Percentiles rank a stretch among this genome's conserved stretches.
Evolutionary conservation across 2,329 filamentous ascomycete genomes (phyloP).

Genomic region (Fusarium sp.): DNA sequence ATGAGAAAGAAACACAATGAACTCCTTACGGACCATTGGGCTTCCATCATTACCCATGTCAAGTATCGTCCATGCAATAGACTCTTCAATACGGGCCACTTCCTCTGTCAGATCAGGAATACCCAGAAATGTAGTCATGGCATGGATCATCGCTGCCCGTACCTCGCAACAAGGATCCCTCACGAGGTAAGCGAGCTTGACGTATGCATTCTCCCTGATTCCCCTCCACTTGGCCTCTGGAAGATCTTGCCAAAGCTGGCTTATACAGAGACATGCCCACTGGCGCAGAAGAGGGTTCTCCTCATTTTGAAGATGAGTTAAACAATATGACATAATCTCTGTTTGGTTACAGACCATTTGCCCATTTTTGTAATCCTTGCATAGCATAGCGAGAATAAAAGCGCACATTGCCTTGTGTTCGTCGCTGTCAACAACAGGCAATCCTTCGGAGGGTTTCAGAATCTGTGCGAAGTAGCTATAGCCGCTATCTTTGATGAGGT

Average conservation of each 20-base stretch:
- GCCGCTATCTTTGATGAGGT: slow-evolving; percentile 95
- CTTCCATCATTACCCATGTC: slow-evolving; percentile 95
- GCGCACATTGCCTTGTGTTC: slow-evolving; percentile 99
- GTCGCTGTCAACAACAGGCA: slow-evolving; percentile 87
- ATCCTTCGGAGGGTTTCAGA: slow-evolving; percentile 81
- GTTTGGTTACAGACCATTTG: slow-evolving; percentile 91
- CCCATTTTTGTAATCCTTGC: slow-evolving; percentile 91
- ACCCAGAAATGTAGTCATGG: slow-evolving; percentile 91
- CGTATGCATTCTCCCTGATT: slow-evolving; percentile 87
- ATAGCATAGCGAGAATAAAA: slow-evolving; percentile 97
- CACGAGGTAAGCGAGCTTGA: slow-evolving; percentile 80
- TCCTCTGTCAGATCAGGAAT: slow-evolving; percentile 93
- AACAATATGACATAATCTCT: slow-evolving; percentile 88
- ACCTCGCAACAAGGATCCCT: slow-evolving; percentile 93
- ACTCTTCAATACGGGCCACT: slow-evolving; percentile 89
- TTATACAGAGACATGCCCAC: slow-evolving; percentile 95
- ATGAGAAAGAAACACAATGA: slow-evolving; percentile 91
- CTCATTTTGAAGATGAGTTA: slow-evolving; percentile 83
- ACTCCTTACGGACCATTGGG: slow-evolving; percentile 91
- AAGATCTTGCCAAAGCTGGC: slow-evolving; percentile 91
- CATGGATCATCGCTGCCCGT: slow-evolving; percentile 90
- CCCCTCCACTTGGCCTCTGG: slow-evolving; percentile 95
- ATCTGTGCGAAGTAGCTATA: slow-evolving; percentile 97
- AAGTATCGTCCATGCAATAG: slow-evolving; percentile 86
- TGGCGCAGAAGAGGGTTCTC: slow-evolving; percentile 91